Conservation (phyloP, 352 stramenopile genomes). For the Phytophthora colocasiae region DNA sequence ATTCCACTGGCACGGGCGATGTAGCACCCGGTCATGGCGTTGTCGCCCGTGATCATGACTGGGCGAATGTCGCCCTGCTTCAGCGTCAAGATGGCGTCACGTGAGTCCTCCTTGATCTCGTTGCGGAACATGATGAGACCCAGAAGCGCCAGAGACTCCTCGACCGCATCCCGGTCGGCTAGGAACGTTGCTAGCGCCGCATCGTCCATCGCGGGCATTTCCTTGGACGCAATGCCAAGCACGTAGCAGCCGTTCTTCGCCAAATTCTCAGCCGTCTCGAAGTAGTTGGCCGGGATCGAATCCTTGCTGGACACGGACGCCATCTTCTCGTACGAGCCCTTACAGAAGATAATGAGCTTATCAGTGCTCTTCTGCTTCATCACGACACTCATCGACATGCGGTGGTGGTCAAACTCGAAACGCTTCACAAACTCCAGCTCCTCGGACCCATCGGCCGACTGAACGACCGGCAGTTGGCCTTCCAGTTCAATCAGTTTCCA, state of each 20-base stretch:
- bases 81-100: constrained; percentile 78
- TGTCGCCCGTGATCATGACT: constrained; percentile 92
- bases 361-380: constrained; percentile 67
- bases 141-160: constrained; percentile 73
- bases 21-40: constrained; percentile 81
- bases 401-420: constrained; percentile 93
- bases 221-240: constrained; percentile 81
- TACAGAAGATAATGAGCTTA: constrained; percentile 84
- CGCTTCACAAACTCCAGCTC: constrained; percentile 86
- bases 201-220: constrained; percentile 48
- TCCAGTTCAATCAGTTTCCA: constrained; percentile 72
- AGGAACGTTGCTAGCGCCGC: constrained; percentile 49
- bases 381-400: constrained; percentile 92
- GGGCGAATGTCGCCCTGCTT: constrained; percentile 75
- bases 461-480: constrained; percentile 50
- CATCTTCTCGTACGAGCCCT: constrained; percentile 92
- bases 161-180: constrained; percentile 75
- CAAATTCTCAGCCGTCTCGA: constrained; percentile 54
- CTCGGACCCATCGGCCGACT: constrained; percentile 49
- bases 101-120: constrained; percentile 86
- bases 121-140: constrained; percentile 93
- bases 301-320: constrained; percentile 54
- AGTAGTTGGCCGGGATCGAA: constrained; percentile 80
- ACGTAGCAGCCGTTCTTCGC: constrained; percentile 91
- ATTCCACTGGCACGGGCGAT: constrained; percentile 77